phyloP scores from a whole-genome alignment of 1,284 basidiomycete genomes.

The Ganoderma leucocontextum region DNA sequence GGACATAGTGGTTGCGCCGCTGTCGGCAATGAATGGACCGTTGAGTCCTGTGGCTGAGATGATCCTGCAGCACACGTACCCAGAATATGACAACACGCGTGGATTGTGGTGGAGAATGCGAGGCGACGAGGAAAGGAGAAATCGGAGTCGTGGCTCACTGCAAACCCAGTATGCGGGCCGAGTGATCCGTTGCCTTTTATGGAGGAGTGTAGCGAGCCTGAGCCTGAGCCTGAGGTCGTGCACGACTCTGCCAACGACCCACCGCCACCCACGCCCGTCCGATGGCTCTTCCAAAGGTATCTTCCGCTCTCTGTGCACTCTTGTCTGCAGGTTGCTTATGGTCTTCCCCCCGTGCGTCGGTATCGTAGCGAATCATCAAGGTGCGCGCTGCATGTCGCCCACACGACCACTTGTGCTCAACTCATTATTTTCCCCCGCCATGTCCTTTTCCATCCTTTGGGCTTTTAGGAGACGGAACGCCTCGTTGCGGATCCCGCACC shows the following conservation, averaged over 20 bases:
- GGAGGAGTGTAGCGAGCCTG: not conserved
- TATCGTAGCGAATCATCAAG: slow-evolving; percentile 63
- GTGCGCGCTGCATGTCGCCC: slow-evolving; percentile 41
- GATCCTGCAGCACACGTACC: not conserved
- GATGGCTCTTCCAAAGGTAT: slow-evolving; percentile 36
- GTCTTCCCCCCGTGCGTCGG: not conserved
- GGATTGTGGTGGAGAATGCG: not conserved
- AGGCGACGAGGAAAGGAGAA: not conserved
- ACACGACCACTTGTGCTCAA: slow-evolving; percentile 26
- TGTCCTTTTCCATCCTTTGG: not conserved
- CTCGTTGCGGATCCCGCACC: slow-evolving; percentile 96
- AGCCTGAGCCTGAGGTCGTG: not conserved
- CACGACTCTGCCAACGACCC: slow-evolving; percentile 17
- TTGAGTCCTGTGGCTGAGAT: not conserved
- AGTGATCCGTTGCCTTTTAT: slow-evolving; percentile 10
- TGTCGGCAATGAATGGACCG: not conserved
- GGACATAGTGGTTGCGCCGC: slow-evolving; percentile 14
- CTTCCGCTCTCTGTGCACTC: not conserved
- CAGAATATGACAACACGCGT: not conserved
- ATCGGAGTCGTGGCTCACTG: not conserved
- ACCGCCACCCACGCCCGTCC: slow-evolving; percentile 12
- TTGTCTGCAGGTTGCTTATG: not conserved
- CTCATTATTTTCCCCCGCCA: slow-evolving; percentile 9
- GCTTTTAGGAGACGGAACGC: slow-evolving; percentile 91
- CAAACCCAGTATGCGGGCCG: slow-evolving; percentile 4